phyloP scores from a whole-genome alignment of 768 basidiomycete species.

The Podaxis carcinomalis region DNA sequence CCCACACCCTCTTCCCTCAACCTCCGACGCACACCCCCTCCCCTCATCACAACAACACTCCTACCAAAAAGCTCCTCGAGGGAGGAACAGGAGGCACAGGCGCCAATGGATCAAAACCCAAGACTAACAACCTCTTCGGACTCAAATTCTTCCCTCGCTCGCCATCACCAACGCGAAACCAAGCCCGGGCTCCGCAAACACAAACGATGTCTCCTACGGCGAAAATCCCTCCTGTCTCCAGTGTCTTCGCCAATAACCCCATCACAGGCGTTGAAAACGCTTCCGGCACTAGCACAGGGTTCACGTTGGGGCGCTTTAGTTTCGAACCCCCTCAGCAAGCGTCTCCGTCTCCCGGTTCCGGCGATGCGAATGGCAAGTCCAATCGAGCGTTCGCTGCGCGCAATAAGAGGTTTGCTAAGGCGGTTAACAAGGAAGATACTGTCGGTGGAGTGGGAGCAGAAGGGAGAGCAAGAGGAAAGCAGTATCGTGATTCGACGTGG shows the following conservation, averaged over 20 bases:
- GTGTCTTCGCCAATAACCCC: slow-evolving; percentile 6
- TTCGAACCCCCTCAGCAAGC: slow-evolving; percentile 11
- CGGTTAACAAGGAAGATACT: slow-evolving; percentile 3
- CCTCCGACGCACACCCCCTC: slow-evolving; percentile 12
- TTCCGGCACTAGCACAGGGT: slow-evolving; percentile 7
- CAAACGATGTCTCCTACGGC: slow-evolving; percentile 9
- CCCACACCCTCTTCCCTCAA: slow-evolving; percentile 14
- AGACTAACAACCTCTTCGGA: slow-evolving; percentile 34
- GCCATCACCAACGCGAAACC: slow-evolving; percentile 30
- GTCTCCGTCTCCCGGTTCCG: slow-evolving; percentile 8
- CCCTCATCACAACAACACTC: slow-evolving; percentile 12
- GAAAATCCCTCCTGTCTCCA: slow-evolving; percentile 1
- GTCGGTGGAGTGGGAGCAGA: neutral
- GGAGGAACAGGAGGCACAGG: neutral
- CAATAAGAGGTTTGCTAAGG: slow-evolving; percentile 10
- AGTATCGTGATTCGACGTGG: slow-evolving; percentile 1
- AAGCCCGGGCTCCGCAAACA: neutral
- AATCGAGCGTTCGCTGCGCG: slow-evolving; percentile 10
- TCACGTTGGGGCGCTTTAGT: slow-evolving; percentile 7
- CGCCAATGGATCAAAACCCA: slow-evolving; percentile 20
- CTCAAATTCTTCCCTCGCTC: slow-evolving; percentile 49
- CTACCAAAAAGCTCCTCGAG: slow-evolving; percentile 18
- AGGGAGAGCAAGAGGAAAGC: neutral
- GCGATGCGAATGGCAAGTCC: slow-evolving; percentile 8
- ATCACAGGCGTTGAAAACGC: slow-evolving; percentile 10